These are phyloP conservation scores for Cyberlindnera petersonii DNA, from an alignment of 805 yeast genomes.

Conservation along the genomic window DNA sequence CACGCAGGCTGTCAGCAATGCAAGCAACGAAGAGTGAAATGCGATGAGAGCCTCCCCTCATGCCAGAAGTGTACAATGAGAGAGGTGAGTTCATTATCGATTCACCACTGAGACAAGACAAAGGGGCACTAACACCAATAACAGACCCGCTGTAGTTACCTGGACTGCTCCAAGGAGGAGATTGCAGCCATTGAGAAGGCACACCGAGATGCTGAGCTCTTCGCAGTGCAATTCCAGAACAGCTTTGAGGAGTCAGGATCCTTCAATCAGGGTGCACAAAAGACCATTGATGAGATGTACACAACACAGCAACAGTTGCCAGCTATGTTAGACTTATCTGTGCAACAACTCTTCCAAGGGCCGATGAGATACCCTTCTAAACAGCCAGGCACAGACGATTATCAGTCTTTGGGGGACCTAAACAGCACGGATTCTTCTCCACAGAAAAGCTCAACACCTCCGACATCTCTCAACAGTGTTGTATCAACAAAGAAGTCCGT, in stretches of 20 bases:
- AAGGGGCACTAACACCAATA: not conserved
- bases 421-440: too few relatives aligned
- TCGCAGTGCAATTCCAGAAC: not conserved
- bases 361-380: too few relatives aligned
- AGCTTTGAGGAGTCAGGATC: not conserved
- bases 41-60: conserved; percentile 56
- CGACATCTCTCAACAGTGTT: too few relatives aligned
- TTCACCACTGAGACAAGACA: not conserved
- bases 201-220: conserved; percentile 10
- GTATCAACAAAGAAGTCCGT: too few relatives aligned
- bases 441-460: too few relatives aligned
- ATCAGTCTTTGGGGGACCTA: too few relatives aligned
- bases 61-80: conserved; percentile 45
- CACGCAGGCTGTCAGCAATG: conserved; percentile 60
- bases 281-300: too few relatives aligned
- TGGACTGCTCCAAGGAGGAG: conserved; percentile 8
- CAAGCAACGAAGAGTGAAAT: conserved; percentile 54
- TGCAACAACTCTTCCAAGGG: too few relatives aligned
- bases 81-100: conserved; percentile 17
- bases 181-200: conserved; percentile 12
- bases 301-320: too few relatives aligned
- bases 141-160: conserved; percentile 3
- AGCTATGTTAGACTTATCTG: too few relatives aligned
- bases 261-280: too few relatives aligned
- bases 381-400: too few relatives aligned